Evolutionary conservation across 2,329 filamentous ascomycete species (phyloP), one percentile per base, ranked within the genome.

Genomic region (Pseudocercospora ulei): DNA sequence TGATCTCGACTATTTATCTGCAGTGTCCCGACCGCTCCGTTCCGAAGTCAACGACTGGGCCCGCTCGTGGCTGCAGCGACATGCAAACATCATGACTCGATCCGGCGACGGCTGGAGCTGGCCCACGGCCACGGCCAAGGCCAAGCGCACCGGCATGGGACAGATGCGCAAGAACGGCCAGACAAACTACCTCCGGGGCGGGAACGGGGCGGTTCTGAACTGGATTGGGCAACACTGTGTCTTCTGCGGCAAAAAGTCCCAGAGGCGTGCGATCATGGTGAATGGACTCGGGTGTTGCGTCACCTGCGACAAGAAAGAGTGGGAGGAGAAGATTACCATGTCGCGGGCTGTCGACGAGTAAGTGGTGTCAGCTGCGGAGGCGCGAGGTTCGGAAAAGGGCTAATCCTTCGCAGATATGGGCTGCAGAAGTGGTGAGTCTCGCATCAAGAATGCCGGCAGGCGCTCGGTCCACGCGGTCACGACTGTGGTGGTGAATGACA

Each of bases 271-370:
- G 8, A 56, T 56, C 13, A 42, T 59, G 11, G 48, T 53, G 30
- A 59, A 52, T 25, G 51, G 54, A 0, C 26, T 58, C n/a, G 35
- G 41, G 7, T 58, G 55, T 43, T 59, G 57, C 37, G 14, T n/a
- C 2, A 16, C 14, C 0, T 60, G 57, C 39, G 57, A 60, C 29
- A 45, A 44, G 22, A 37, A 35, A 25, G 31, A 58, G 9, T 59
- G 56, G 54, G 44, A 49, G 3, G 49, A 53, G n/a, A 58, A 53
- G 38, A 56, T 58, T 18, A 58, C 54, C 20, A 53, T 53, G 40
- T 57, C 52, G 0, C 27, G 48, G 8, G 56, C 56, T 2, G 49
- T 44, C 17, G 46, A 43, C 7, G 24, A 49, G 17, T 56, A n/a
- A n/a, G n/a, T n/a, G n/a, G n/a, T n/a, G n/a, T n/a, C n/a, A n/a